phyloP scores from a whole-genome alignment of 495 filamentous ascomycete genomes.

The Tuber indicum region DNA sequence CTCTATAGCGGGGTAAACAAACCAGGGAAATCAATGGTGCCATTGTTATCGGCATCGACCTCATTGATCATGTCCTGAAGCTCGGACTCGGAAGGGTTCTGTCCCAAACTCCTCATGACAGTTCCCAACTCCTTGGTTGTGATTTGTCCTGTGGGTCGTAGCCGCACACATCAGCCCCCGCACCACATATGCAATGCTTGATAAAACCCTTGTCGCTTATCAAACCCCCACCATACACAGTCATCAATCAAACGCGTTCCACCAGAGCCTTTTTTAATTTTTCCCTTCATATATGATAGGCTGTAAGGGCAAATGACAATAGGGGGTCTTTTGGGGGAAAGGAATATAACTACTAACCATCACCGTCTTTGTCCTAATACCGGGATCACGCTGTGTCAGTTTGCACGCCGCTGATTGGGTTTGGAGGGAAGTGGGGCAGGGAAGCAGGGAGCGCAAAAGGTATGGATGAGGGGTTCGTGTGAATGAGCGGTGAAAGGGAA shows the following conservation, averaged over 20 bases:
- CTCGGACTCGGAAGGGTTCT: constrained; percentile 98
- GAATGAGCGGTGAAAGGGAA: neutral
- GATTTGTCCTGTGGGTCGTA: constrained; percentile 70
- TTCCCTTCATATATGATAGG: neutral
- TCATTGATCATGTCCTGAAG: constrained; percentile 99
- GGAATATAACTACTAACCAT: constrained; percentile 68
- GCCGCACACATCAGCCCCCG: constrained; percentile 10
- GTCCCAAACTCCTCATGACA: constrained; percentile 98
- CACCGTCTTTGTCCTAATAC: constrained; percentile 93
- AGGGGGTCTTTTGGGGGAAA: neutral
- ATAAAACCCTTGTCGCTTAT: constrained; percentile 7
- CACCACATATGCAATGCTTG: neutral
- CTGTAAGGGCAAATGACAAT: constrained; percentile 1
- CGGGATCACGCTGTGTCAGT: constrained; percentile 8
- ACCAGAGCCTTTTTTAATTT: neutral
- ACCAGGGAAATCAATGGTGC: constrained; percentile 99
- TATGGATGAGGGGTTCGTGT: neutral
- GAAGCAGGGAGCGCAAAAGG: neutral
- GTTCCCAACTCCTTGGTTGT: constrained; percentile 99
- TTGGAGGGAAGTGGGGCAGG: neutral
- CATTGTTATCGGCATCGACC: constrained; percentile 98
- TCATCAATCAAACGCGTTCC: neutral
- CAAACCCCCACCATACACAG: neutral
- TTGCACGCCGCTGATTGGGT: neutral
- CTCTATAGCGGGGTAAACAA: constrained; percentile 37